phyloP scores from a whole-genome alignment of 2,329 filamentous ascomycete genomes.

The Cryphonectria japonica region DNA sequence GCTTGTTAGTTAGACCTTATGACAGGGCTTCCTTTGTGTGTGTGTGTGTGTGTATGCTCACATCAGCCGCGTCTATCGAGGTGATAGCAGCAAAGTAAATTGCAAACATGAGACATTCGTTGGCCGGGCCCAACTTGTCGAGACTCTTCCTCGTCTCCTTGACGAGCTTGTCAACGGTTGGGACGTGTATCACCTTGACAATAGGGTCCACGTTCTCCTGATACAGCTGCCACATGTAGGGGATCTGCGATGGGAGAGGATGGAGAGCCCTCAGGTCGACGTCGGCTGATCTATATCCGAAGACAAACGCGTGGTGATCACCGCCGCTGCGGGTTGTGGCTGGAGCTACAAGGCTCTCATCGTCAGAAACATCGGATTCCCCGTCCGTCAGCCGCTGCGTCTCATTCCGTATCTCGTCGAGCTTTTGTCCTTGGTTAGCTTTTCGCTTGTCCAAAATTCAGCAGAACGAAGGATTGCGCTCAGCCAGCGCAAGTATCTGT shows the following conservation, averaged over 20 bases:
- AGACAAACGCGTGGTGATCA: constrained; percentile 73
- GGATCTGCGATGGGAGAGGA: constrained; percentile 67
- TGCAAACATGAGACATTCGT: constrained; percentile 67
- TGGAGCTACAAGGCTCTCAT: constrained; percentile 58
- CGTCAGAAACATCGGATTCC: constrained; percentile 60
- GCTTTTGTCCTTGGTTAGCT: constrained; percentile 35
- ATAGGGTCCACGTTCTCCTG: constrained; percentile 75
- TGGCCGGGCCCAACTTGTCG: constrained; percentile 56
- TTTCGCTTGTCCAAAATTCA: background rate
- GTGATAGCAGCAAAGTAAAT: constrained; percentile 63
- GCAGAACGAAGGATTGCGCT: background rate
- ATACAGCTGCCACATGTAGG: constrained; percentile 71
- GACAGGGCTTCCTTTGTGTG: background rate
- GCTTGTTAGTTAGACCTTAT: constrained; percentile 7
- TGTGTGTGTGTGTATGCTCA: constrained; percentile 35
- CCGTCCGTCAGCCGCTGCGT: constrained; percentile 53
- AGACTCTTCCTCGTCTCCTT: constrained; percentile 63
- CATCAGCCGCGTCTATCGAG: constrained; percentile 64
- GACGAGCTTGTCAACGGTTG: constrained; percentile 65
- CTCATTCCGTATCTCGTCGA: constrained; percentile 53
- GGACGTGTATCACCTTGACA: constrained; percentile 72
- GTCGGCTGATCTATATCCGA: constrained; percentile 73
- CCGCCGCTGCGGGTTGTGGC: constrained; percentile 42
- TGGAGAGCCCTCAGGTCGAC: constrained; percentile 69
- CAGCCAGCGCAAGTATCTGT: background rate